Conservation (phyloP, 352 stramenopile species). For the Peronosclerospora sorghi region DNA sequence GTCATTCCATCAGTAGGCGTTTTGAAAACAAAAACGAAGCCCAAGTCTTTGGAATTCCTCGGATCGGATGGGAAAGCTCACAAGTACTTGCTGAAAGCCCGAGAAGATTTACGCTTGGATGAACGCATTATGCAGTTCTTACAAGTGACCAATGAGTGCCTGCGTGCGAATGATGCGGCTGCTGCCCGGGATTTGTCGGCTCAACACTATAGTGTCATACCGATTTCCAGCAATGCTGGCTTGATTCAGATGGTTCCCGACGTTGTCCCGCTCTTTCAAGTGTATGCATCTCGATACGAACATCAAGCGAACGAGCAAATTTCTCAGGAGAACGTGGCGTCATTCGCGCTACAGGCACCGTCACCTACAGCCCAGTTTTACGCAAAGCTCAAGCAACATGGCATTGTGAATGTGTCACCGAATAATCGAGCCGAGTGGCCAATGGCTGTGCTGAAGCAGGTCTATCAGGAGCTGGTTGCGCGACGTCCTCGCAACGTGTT, state of each 20-base stretch:
- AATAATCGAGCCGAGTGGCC: slow-evolving; percentile 58
- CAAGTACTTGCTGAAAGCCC: slow-evolving; percentile 79
- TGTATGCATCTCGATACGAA: slow-evolving; percentile 50
- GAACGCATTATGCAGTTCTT: slow-evolving; percentile 88
- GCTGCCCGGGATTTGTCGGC: slow-evolving; percentile 31
- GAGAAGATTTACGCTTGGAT: slow-evolving; percentile 83
- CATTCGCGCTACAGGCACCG: slow-evolving; percentile 14
- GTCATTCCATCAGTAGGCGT: slow-evolving; percentile 35
- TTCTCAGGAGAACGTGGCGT: slow-evolving; percentile 11
- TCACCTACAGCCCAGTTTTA: slow-evolving; percentile 70
- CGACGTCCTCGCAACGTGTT: slow-evolving; percentile 57
- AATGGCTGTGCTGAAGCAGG: slow-evolving; percentile 39
- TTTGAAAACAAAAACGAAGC: slow-evolving; percentile 76
- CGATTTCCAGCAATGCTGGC: slow-evolving; percentile 62
- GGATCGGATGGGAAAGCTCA: slow-evolving; percentile 62
- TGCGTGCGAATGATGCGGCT: slow-evolving; percentile 37
- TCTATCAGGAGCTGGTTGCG: slow-evolving; percentile 55
- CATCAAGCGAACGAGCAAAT: slow-evolving; percentile 8
- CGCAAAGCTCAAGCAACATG: slow-evolving; percentile 68
- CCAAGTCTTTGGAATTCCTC: slow-evolving; percentile 72
- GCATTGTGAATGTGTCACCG: slow-evolving; percentile 57
- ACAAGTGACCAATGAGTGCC: slow-evolving; percentile 54
- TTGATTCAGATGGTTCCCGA: slow-evolving; percentile 84
- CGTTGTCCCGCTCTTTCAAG: slow-evolving; percentile 71
- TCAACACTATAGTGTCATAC: slow-evolving; percentile 71